phyloP scores from a whole-genome alignment of 176 grass and related monocot genomes.

The Oryza glaberrima region DNA sequence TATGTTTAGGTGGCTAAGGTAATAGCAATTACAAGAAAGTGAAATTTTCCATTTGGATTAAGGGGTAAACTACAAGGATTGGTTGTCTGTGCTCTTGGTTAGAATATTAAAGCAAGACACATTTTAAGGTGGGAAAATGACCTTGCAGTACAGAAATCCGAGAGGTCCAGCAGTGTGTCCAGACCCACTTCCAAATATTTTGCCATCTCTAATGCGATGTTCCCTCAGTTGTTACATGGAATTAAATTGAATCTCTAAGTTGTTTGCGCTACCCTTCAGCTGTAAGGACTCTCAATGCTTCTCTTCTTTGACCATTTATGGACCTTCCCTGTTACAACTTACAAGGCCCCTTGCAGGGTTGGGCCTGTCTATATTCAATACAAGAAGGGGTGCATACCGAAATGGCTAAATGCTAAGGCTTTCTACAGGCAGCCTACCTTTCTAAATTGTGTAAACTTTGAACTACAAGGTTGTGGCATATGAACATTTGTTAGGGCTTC shows the following conservation, averaged over 20 bases:
- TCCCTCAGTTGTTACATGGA: slow-evolving; percentile 3
- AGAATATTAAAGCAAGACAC: not conserved
- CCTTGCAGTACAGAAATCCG: not conserved
- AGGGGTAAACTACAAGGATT: not conserved
- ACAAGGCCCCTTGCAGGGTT: not conserved
- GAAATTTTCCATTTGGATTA: not conserved
- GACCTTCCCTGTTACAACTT: not conserved
- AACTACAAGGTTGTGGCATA: not conserved
- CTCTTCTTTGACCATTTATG: not conserved
- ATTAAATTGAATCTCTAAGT: not conserved
- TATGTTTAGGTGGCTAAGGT: not conserved
- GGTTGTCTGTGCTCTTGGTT: not conserved
- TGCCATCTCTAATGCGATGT: not conserved
- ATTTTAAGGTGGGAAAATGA: slow-evolving; percentile 14
- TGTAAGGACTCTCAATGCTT: not conserved
- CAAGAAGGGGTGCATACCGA: not conserved
- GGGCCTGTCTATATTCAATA: not conserved
- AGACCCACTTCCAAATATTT: not conserved
- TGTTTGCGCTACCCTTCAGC: not conserved
- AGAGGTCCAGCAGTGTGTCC: too few relatives aligned
- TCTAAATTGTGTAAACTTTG: not conserved
- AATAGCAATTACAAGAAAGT: not conserved
- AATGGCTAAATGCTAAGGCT: not conserved
- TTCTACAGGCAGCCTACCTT: not conserved
- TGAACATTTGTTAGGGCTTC: slow-evolving; percentile 27